Base-by-base conservation (phyloP, 805 yeast genomes). In the Sporopachydermia quercuum region DNA sequence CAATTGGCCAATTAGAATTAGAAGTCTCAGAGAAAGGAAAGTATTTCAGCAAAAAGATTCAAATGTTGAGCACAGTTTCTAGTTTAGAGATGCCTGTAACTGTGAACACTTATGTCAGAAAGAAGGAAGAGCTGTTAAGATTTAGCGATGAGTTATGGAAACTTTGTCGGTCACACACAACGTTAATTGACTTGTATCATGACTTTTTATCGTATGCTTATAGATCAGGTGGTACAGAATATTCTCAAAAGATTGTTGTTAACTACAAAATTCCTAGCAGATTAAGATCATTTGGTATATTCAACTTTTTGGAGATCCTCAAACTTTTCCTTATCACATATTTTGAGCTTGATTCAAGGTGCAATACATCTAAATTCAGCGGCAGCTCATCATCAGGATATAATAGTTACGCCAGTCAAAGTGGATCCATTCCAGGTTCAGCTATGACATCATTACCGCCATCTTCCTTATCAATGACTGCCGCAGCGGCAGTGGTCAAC, bases 201-300 rank as follows among this genome's bases (percentile, higher is more conserved):
- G 50, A 49, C 33, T 48, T 50, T 39, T 38, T 50, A 40, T 43
- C 46, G 34, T 40, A 46, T 15, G 50, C 51, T 16, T 46, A 46
- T 36, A 49, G 48, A 35, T 47, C 52, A 4, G 39, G 41, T 13
- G 51, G 51, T 3, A 39, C 39, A 19, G n/a, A 43, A 3, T 39
- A 38, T 3, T 44, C 30, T 8, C 35, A 43, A 19, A 45, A 40
- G 6, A 39, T 50, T 34, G 47, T 49, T 27, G 43, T 43, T 18
- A 47, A 47, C 34, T 46, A 50, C 36, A 42, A 44, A 35, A 50
- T 50, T 36, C 49, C 51, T 6, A 37, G 43, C 15, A 35, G 51
- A 15, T 41, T 49, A 37, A 48, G 52, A 51, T 48, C 47, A 35
- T 42, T 46, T 18, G 54, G 54, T 33, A 42, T 50, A 13, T 50